These are phyloP conservation scores for Ilex asprella DNA, from an alignment of 257 asterid species.

Conservation along the genomic window DNA sequence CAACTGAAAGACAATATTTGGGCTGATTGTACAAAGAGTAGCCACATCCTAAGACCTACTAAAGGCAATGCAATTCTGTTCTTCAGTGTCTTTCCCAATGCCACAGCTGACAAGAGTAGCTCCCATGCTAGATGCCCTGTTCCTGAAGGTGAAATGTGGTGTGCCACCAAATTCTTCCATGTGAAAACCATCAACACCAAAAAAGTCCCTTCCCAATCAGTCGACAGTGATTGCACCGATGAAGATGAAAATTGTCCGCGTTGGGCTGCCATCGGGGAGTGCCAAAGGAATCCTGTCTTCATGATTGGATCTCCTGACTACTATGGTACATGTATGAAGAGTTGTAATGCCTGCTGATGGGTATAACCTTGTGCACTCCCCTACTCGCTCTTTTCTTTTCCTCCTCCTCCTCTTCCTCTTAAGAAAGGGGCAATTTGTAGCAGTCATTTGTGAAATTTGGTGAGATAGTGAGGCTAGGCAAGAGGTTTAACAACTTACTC, in stretches of 20 bases:
- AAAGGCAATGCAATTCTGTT: conserved; percentile 71
- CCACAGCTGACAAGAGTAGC: conserved; percentile 58
- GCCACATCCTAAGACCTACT: conserved; percentile 31
- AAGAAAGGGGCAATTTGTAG: too few relatives aligned
- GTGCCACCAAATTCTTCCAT: conserved; percentile 53
- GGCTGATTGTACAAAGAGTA: conserved; percentile 52
- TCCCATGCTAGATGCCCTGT: conserved; percentile 67
- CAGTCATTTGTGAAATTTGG: too few relatives aligned
- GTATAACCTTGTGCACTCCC: too few relatives aligned
- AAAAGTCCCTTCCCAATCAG: conserved; percentile 16
- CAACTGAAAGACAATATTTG: conserved; percentile 37
- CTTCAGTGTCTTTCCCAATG: conserved; percentile 63
- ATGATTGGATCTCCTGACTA: conserved; percentile 89
- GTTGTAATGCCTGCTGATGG: conserved; percentile 59
- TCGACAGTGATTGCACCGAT: conserved; percentile 47
- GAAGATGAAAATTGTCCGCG: conserved; percentile 73
- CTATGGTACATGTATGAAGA: conserved; percentile 85
- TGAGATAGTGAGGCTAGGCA: too few relatives aligned
- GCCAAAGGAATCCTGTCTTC: conserved; percentile 62
- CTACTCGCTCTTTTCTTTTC: not conserved
- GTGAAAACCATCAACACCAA: conserved; percentile 17
- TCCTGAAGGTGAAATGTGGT: conserved; percentile 62
- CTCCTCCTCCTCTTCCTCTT: too few relatives aligned
- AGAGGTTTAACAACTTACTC: too few relatives aligned
- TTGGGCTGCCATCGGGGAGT: conserved; percentile 92